phyloP scores from a whole-genome alignment of 129 eudicot genomes.

The Solidago caesia region DNA sequence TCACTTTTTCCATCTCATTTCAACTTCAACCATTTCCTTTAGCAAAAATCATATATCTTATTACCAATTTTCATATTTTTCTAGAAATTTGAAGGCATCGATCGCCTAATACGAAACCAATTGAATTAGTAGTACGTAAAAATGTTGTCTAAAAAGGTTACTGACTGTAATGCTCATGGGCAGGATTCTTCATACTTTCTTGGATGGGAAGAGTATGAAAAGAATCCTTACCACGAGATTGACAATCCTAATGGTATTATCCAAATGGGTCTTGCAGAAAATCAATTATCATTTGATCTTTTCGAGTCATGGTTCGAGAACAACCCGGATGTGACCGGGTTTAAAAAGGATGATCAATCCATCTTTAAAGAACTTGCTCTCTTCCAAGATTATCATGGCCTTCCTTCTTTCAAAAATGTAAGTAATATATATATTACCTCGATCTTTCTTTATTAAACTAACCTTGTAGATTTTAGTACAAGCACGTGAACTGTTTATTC shows the following conservation, averaged over 20 bases:
- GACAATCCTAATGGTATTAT: slow-evolving; percentile 71
- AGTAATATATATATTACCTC: background rate
- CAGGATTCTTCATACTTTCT: slow-evolving; percentile 91
- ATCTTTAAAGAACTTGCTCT: slow-evolving; percentile 83
- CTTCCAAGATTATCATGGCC: slow-evolving; percentile 94
- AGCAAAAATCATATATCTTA: too few relatives aligned
- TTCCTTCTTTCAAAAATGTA: slow-evolving; percentile 86
- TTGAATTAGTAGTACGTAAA: background rate
- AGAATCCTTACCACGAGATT: slow-evolving; percentile 65
- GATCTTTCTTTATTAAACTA: too few relatives aligned
- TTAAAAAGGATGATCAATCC: slow-evolving; percentile 59
- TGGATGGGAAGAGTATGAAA: slow-evolving; percentile 97
- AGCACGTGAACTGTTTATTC: background rate
- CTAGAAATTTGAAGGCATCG: slow-evolving; percentile 14
- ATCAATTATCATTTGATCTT: slow-evolving; percentile 80
- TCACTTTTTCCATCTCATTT: slow-evolving; percentile 18
- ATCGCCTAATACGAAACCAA: background rate
- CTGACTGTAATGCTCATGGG: slow-evolving; percentile 66
- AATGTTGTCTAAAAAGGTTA: slow-evolving; percentile 63
- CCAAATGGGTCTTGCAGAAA: slow-evolving; percentile 96
- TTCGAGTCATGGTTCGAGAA: slow-evolving; percentile 67
- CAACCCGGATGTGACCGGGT: slow-evolving; percentile 69
- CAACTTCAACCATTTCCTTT: background rate
- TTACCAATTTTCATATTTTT: background rate
- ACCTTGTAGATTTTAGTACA: too few relatives aligned